Percentiles rank a stretch among this genome's conserved stretches.
These are phyloP conservation scores for Centaurea solstitialis DNA, from an alignment of 129 eudicot species.

Conservation along the genomic window DNA sequence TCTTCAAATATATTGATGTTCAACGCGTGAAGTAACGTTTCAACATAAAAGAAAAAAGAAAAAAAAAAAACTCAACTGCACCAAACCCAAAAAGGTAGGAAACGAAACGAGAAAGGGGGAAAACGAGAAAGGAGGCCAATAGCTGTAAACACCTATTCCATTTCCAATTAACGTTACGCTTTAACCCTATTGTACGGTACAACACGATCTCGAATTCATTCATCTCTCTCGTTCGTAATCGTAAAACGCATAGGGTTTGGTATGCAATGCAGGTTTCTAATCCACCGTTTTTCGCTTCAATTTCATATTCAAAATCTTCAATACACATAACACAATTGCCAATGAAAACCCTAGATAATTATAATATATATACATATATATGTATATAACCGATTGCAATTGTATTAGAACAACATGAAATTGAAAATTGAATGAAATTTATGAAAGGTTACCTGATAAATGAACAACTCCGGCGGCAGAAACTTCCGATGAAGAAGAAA, in stretches of 20 bases:
- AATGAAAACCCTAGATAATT: conserved; percentile 11
- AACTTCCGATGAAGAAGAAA: conserved; percentile 16
- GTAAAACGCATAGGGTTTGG: conserved; percentile 13
- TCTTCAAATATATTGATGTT: not conserved
- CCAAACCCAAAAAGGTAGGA: conserved; percentile 19
- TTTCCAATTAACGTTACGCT: not conserved
- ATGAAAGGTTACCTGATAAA: not conserved
- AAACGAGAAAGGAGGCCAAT: not conserved
- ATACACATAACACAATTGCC: not conserved
- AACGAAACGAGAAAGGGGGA: not conserved
- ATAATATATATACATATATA: too few relatives aligned
- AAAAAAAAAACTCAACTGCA: conserved; percentile 22
- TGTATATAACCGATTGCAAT: conserved; percentile 12
- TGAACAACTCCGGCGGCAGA: conserved; percentile 24
- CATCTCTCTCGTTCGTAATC: conserved; percentile 8
- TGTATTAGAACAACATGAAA: not conserved
- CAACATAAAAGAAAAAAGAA: not conserved
- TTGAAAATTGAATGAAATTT: not conserved
- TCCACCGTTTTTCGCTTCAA: conserved; percentile 17
- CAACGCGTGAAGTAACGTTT: conserved; percentile 14
- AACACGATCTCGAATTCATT: conserved; percentile 30
- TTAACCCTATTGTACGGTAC: conserved; percentile 31
- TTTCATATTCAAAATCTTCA: not conserved
- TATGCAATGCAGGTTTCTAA: conserved; percentile 28
- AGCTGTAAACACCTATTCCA: conserved; percentile 18